Percentiles rank a stretch among this genome's conserved stretches.
These are phyloP conservation scores for Trametes pubescens DNA, from an alignment of 1,284 basidiomycete species.

Conservation along the genomic window DNA sequence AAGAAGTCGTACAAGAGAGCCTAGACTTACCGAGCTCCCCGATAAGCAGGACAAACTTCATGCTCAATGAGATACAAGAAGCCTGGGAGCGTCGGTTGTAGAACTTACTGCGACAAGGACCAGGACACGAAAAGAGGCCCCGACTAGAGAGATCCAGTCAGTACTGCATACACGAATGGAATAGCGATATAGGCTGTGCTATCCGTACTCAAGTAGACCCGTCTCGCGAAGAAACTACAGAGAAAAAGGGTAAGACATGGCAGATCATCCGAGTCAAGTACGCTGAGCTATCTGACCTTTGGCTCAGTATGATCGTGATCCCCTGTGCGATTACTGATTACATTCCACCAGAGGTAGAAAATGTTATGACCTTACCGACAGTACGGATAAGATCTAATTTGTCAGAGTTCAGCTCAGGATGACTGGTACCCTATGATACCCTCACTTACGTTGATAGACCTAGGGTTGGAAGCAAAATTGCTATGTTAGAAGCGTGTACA, in stretches of 20 bases:
- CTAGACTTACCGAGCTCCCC: constrained; percentile 1
- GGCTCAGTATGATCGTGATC: background rate
- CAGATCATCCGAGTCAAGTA: background rate
- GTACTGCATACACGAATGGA: no score
- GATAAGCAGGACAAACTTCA: background rate
- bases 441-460: constrained; percentile 9
- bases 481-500: no score
- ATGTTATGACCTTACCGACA: background rate
- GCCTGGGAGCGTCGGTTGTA: background rate
- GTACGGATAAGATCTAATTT: background rate
- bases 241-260: background rate
- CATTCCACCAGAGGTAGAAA: background rate
- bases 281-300: background rate
- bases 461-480: background rate
- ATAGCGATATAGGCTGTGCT: no score
- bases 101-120: background rate
- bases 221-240: constrained; percentile 5
- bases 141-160: background rate
- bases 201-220: constrained; percentile 2
- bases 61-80: background rate
- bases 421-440: background rate
- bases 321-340: background rate
- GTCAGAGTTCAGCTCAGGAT: background rate
- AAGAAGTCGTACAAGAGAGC: no score
- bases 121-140: background rate